Percentiles rank a stretch among this genome's conserved stretches.
These are phyloP conservation scores for Boletellus sp. DNA, from an alignment of 768 basidiomycete genomes.

Conservation along the genomic window DNA sequence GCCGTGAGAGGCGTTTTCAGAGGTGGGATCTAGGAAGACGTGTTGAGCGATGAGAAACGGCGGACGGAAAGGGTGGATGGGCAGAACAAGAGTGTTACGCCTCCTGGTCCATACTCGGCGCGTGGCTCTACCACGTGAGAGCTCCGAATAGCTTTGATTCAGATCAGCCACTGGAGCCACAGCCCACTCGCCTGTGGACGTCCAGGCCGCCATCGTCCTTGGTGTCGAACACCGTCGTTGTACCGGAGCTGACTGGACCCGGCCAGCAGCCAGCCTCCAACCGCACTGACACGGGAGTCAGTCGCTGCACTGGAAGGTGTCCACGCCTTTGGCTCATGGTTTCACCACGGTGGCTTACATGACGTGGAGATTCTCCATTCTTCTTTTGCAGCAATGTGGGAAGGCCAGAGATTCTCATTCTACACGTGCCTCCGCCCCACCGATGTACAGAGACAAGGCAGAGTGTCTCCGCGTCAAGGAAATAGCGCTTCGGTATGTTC, in stretches of 20 bases:
- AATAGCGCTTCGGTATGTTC: neutral
- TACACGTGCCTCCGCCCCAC: conserved; percentile 16
- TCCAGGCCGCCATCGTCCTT: neutral
- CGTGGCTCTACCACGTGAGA: conserved; percentile 32
- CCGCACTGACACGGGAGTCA: neutral
- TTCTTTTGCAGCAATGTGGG: conserved; percentile 22
- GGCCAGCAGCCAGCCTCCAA: neutral
- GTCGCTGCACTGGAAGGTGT: conserved; percentile 3
- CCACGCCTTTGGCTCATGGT: conserved; percentile 20
- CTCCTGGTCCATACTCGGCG: conserved; percentile 29
- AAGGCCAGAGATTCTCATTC: conserved; percentile 16
- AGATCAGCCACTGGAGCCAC: conserved; percentile 16
- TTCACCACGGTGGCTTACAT: conserved; percentile 15
- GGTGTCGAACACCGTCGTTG: neutral
- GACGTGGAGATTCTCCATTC: conserved; percentile 24
- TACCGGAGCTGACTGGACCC: neutral
- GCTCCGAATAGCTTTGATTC: conserved; percentile 16
- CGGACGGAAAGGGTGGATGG: conserved; percentile 29
- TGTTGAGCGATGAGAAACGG: conserved; percentile 27
- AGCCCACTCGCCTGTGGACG: neutral
- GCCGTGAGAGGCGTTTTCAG: neutral
- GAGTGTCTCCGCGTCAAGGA: conserved; percentile 1
- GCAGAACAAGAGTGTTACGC: conserved; percentile 33
- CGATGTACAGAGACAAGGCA: conserved; percentile 6
- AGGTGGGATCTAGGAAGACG: conserved; percentile 11